These are phyloP conservation scores for Cryoendolithus antarcticus DNA, from an alignment of 2,329 filamentous ascomycete species.

Conservation along the genomic window DNA sequence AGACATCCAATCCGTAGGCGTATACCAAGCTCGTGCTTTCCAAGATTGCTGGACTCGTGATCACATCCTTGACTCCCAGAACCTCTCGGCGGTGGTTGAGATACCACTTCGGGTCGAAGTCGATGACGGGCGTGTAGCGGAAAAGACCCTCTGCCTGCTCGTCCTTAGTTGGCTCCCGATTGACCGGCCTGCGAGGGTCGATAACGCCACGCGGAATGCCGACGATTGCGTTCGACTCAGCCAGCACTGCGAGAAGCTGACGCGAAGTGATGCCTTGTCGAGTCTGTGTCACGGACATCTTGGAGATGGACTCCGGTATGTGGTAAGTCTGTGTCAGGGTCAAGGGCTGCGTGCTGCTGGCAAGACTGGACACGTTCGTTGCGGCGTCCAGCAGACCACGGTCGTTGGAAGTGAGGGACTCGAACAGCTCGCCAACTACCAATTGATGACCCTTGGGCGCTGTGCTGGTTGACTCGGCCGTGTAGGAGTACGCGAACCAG, in stretches of 20 bases:
- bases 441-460: constrained; percentile 72
- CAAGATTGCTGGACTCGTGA: constrained; percentile 64
- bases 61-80: constrained; percentile 58
- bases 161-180: constrained; percentile 64
- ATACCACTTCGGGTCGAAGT: constrained; percentile 70
- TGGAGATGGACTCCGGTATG: constrained; percentile 63
- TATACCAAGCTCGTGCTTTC: constrained; percentile 89
- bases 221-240: constrained; percentile 60
- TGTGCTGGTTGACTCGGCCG: constrained; percentile 38
- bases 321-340: constrained; percentile 72
- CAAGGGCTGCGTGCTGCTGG: constrained; percentile 55
- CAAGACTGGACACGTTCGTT: constrained; percentile 65
- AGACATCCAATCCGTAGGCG: constrained; percentile 79
- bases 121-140: constrained; percentile 62
- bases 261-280: constrained; percentile 81
- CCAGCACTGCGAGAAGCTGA: constrained; percentile 67
- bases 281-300: constrained; percentile 79
- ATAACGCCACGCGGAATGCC: constrained; percentile 67
- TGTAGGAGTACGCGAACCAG: constrained; percentile 82
- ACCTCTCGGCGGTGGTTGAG: constrained; percentile 76
- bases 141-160: constrained; percentile 77
- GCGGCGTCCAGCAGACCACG: constrained; percentile 62
- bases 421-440: constrained; percentile 77
- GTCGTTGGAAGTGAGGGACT: constrained; percentile 71
- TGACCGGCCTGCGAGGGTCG: constrained; percentile 76